Evolutionary conservation across 129 eudicot species (phyloP), one percentile per base, ranked within the genome.

Genomic region (Rutidosis leptorrhynchoides): DNA sequence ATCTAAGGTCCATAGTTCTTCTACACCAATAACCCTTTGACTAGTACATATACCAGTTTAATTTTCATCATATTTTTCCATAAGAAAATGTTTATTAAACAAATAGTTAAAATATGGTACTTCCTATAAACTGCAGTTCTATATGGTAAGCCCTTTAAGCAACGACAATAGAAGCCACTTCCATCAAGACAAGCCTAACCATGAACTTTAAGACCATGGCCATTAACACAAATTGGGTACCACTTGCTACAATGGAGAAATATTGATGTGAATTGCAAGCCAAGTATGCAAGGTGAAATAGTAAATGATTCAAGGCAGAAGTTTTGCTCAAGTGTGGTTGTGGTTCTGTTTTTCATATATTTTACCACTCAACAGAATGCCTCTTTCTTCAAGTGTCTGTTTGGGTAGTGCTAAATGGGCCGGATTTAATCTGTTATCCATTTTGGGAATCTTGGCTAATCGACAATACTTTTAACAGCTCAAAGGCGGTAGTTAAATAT

Each of bases 111-210:
- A 68, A 14, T 9, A 29, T 17, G 23, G 8, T 35, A 58, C 0
- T 66, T 86, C 96, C 96, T 89, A 95, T 25, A 90, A 62, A 90
- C 81, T 55, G 95, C 91, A 40, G 73, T 70, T 80, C 58, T 80
- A 23, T 83, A 78, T 62, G 84, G 62, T 46, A 62, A 69, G 61
- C 90, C 87, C 43, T 73, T 82, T 67, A 90, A 55, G 69, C 89
- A 42, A 86, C 37, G 30, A 83, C 78, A 35, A 65, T 46, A 52
- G 97, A 86, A 64, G 91, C 65, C 20, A 42, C 82, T 1, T 82
- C 88, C 95, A 90, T 86, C 40, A 84, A 75, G 15, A 69, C 77
- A 35, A 95, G 97, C 46, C 97, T 95, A 6, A 68, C 78, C 16
- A 86, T 27, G 72, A 90, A 90, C 83, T 79, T 82, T 80, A 90